Base-by-base conservation (phyloP, 306 rosid genomes). In the Ochetophila trinervis region DNA sequence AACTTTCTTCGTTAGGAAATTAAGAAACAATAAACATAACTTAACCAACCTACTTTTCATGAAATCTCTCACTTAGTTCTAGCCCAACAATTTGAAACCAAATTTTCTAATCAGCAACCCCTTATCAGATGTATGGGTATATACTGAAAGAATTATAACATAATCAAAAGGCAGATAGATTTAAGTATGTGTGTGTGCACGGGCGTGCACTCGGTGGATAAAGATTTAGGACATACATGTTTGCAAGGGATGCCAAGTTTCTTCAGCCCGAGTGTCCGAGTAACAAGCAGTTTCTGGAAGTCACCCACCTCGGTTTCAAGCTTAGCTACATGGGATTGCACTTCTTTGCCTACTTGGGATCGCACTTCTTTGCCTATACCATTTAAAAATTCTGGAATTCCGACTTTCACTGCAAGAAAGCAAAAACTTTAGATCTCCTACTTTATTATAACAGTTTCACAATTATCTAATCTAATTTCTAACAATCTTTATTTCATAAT, bases 221-320 rank as follows among this genome's bases (percentile, higher is more conserved):
- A 27, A 47, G 57, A 69, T 14, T 58, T 7, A 22, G 53, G 17
- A 40, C 6, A 54, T 80, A 91, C 95, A 42, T 91, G 91, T 82
- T 91, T 88, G 84, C 88, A 84, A 68, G 95, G 95, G 72, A 91
- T 63, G 11, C 95, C 95, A 18, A 91, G 82, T 76, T 91, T 86
- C 82, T 85, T 90, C 60, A 90, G 85, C 79, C 80, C 82, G 56
- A 88, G 92, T 20, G 97, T 91, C 62, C 97, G 91, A 58, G 86
- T 82, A 45, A 82, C 85, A 9, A 91, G 93, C 52, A 91, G 85
- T 78, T 77, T 84, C 21, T 88, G 95, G 67, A 91, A 82, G 69
- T 86, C 97, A 48, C 93, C 95, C 17, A 91, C 75, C 82, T 88
- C 97, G 8, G 87, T 27, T 51, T 91, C 97, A 53, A 88, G 83